Percentiles rank a stretch among this genome's conserved stretches.
Evolutionary conservation across 495 filamentous ascomycete species (phyloP).

Genomic region (Tetracladium marchalianum): DNA sequence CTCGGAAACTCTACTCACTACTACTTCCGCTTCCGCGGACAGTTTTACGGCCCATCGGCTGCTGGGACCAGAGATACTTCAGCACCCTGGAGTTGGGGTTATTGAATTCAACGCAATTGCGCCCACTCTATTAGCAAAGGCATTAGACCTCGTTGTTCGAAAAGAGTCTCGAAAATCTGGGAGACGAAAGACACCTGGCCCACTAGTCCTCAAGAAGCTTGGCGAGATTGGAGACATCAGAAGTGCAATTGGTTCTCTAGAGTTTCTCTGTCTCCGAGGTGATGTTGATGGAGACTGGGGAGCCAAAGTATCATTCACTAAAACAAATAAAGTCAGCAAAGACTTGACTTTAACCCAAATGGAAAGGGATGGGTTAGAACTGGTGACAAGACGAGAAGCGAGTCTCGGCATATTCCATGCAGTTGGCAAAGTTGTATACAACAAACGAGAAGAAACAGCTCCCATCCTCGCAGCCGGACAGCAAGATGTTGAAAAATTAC

Average conservation of each 20-base stretch:
- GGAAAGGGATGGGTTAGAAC: conserved; percentile 60
- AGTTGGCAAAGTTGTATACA: conserved; percentile 89
- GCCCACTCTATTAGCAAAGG: conserved; percentile 75
- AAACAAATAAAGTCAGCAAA: conserved; percentile 46
- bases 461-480: conserved; percentile 18
- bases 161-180: conserved; percentile 71
- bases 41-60: conserved; percentile 85
- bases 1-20: conserved; percentile 75
- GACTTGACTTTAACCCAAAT: conserved; percentile 51
- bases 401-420: conserved; percentile 92
- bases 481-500: conserved; percentile 37
- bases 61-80: conserved; percentile 73
- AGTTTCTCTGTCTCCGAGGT: conserved; percentile 77
- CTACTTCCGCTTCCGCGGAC: conserved; percentile 64
- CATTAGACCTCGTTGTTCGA: conserved; percentile 63
- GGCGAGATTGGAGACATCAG: conserved; percentile 84
- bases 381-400: conserved; percentile 75
- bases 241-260: conserved; percentile 78
- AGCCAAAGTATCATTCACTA: conserved; percentile 48
- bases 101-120: conserved; percentile 93
- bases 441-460: conserved; percentile 56
- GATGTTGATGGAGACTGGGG: conserved; percentile 58
- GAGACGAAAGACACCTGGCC: conserved; percentile 55
- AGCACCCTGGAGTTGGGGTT: conserved; percentile 60
- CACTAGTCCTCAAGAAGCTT: conserved; percentile 60